Evolutionary conservation across 2,329 filamentous ascomycete genomes (phyloP).

Genomic region (Sclerotinia glacialis): DNA sequence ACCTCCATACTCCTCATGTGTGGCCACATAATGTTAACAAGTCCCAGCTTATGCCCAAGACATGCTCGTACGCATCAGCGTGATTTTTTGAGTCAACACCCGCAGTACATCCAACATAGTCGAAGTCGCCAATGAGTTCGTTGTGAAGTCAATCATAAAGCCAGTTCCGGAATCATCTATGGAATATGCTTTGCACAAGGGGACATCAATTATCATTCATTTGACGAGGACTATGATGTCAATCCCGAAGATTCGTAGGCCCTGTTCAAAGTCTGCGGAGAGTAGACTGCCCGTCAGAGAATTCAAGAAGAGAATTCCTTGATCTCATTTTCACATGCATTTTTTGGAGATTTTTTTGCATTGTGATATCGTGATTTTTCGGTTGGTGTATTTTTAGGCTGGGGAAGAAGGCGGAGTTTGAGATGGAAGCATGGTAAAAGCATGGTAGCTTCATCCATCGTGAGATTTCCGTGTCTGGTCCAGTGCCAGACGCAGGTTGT

Average conservation of each 20-base stretch:
- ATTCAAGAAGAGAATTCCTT: neutral
- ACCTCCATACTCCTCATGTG: slow-evolving; percentile 44
- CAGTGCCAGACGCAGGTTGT: neutral
- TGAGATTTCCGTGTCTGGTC: neutral
- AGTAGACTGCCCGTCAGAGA: slow-evolving; percentile 49
- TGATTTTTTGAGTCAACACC: slow-evolving; percentile 56
- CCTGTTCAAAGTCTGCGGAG: slow-evolving; percentile 57
- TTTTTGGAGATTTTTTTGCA: neutral
- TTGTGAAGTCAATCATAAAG: slow-evolving; percentile 60
- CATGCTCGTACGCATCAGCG: slow-evolving; percentile 59
- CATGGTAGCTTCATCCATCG: neutral
- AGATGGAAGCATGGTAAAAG: neutral
- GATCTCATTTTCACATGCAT: neutral
- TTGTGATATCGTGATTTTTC: neutral
- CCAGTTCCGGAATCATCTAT: slow-evolving; percentile 58
- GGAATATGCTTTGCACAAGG: slow-evolving; percentile 61
- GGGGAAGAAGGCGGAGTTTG: neutral
- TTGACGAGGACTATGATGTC: slow-evolving; percentile 57
- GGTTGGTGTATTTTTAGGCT: neutral
- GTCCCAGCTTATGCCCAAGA: slow-evolving; percentile 57
- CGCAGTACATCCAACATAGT: slow-evolving; percentile 59
- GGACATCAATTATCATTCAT: slow-evolving; percentile 52
- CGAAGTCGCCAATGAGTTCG: slow-evolving; percentile 60
- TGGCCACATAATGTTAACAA: slow-evolving; percentile 45
- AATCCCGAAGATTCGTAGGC: slow-evolving; percentile 54